phyloP scores from a whole-genome alignment of 2,329 filamentous ascomycete genomes.

The Botrytis paeoniae region DNA sequence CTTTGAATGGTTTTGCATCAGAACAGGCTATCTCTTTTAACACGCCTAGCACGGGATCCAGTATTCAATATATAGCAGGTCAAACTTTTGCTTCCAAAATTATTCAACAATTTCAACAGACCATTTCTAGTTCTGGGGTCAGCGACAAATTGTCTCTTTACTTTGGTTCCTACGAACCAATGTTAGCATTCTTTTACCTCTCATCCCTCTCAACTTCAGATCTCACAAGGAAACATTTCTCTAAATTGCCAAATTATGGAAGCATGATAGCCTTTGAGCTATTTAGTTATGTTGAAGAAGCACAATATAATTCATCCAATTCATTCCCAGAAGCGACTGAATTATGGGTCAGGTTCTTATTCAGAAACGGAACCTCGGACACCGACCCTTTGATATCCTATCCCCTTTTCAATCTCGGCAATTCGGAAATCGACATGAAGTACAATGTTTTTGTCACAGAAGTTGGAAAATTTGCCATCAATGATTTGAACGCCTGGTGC shows the following conservation, averaged over 20 bases:
- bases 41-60: conserved; percentile 54
- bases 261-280: conserved; percentile 74
- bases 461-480: conserved; percentile 30
- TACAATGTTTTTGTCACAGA: conserved; percentile 33
- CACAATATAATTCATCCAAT: conserved; percentile 37
- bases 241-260: conserved; percentile 61
- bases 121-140: conserved; percentile 41
- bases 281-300: conserved; percentile 41
- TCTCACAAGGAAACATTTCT: conserved; percentile 47
- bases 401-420: conserved; percentile 35
- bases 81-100: conserved; percentile 50
- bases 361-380: conserved; percentile 47
- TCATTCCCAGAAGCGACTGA: conserved; percentile 30
- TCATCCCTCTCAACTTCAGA: conserved; percentile 42
- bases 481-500: conserved; percentile 34
- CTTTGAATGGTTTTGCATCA: conserved; percentile 62
- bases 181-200: conserved; percentile 54
- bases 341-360: conserved; percentile 55
- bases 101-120: conserved; percentile 42
- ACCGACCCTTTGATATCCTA: conserved; percentile 38
- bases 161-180: conserved; percentile 54
- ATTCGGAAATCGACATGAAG: conserved; percentile 31
- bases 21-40: conserved; percentile 61
- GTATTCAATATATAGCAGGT: conserved; percentile 47
- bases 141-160: conserved; percentile 50